A percentile compares a stretch with the other conserved stretches of the same genome.
Conservation (phyloP, 2,329 filamentous ascomycete species). For the Fusarium penzigii region DNA sequence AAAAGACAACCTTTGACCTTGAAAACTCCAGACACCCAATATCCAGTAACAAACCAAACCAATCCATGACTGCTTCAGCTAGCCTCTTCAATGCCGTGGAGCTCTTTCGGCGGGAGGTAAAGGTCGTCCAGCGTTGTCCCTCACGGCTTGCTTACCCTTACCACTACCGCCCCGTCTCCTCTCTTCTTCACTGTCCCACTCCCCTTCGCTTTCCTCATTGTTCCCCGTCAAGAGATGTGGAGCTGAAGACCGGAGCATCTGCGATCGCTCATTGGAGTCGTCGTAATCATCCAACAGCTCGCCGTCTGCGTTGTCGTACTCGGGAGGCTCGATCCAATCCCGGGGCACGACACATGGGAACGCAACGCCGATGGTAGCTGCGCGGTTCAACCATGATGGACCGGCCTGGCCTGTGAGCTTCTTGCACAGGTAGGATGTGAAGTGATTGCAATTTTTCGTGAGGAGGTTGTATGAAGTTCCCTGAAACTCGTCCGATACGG, state of each 20-base stretch:
- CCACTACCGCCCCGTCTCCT: conserved; percentile 40
- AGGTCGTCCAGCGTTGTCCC: conserved; percentile 52
- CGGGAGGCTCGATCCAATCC: conserved; percentile 80
- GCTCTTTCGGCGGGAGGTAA: conserved; percentile 56
- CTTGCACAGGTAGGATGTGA: conserved; percentile 75
- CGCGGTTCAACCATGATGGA: conserved; percentile 78
- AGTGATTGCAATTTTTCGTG: conserved; percentile 87
- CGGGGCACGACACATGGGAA: conserved; percentile 79
- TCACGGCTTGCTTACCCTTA: conserved; percentile 47
- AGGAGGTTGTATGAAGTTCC: conserved; percentile 80
- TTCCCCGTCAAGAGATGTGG: conserved; percentile 34
- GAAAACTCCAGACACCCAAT: conserved; percentile 26
- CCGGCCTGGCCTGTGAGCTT: conserved; percentile 70
- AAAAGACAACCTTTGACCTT: conserved; percentile 10
- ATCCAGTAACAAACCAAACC: not conserved
- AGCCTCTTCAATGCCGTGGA: conserved; percentile 34
- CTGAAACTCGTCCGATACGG: conserved; percentile 70
- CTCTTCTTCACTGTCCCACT: conserved; percentile 50
- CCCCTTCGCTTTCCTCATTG: conserved; percentile 28
- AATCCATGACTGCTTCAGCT: not conserved
- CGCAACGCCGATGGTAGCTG: conserved; percentile 79
- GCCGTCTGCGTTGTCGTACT: conserved; percentile 72
- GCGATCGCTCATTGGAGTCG: conserved; percentile 53
- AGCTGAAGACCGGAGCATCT: conserved; percentile 54
- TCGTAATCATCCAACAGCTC: conserved; percentile 63